Conservation (phyloP, 2,329 filamentous ascomycete species). For the Ceratocystis ficicola region DNA sequence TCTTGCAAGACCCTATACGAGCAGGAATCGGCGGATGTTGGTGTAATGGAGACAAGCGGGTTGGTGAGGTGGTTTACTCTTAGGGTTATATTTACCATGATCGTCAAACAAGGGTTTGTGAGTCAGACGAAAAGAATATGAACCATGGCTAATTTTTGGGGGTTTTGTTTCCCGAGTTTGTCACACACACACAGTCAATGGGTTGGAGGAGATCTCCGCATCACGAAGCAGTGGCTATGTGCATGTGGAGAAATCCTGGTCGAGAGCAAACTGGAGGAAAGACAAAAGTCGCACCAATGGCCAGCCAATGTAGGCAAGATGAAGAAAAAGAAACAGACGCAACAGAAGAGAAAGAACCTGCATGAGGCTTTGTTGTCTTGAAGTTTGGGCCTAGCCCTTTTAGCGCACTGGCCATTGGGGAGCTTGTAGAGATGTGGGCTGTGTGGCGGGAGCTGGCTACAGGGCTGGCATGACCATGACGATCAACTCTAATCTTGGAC, state of each 20-base stretch:
- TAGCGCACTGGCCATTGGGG: background rate
- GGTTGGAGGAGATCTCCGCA: background rate
- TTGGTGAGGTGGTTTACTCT: too few relatives aligned
- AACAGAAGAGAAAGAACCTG: too few relatives aligned
- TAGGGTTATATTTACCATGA: too few relatives aligned
- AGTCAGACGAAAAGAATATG: background rate
- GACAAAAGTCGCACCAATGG: too few relatives aligned
- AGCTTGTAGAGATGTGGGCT: background rate
- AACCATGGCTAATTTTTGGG: background rate
- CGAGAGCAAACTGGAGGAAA: too few relatives aligned
- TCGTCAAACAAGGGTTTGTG: background rate
- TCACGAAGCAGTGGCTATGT: background rate
- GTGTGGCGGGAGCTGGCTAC: background rate
- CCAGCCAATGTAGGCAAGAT: too few relatives aligned
- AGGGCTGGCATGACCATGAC: background rate
- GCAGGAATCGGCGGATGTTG: too few relatives aligned
- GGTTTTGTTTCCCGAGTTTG: background rate
- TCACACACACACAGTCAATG: background rate
- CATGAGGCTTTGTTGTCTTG: background rate
- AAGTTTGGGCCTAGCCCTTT: background rate
- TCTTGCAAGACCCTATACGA: too few relatives aligned
- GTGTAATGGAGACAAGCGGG: too few relatives aligned
- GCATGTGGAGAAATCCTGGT: background rate
- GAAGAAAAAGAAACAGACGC: too few relatives aligned
- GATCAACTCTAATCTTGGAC: conserved; percentile 3